A percentile compares a stretch with the other conserved stretches of the same genome.
phyloP scores from a whole-genome alignment of 2,329 filamentous ascomycete species.

The Gnomoniopsis sp. region DNA sequence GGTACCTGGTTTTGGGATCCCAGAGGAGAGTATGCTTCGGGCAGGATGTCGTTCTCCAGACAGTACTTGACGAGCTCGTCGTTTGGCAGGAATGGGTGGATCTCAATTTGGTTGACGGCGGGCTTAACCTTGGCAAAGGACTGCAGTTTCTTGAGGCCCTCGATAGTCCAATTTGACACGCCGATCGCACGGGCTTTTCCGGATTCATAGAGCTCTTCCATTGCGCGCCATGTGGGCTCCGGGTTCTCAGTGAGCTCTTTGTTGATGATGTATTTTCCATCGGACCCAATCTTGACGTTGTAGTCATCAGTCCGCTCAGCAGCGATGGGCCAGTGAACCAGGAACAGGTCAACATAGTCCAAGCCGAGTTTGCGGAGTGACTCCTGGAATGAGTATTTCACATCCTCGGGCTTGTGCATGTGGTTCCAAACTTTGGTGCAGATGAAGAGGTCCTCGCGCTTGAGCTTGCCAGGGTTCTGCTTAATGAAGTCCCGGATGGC shows the following conservation, averaged over 20 bases:
- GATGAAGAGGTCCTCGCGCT: slow-evolving; percentile 52
- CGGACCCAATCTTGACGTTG: slow-evolving; percentile 40
- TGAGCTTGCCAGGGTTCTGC: slow-evolving; percentile 39
- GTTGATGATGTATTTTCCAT: slow-evolving; percentile 47
- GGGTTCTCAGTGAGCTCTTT: slow-evolving; percentile 64
- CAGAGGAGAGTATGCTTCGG: slow-evolving; percentile 48
- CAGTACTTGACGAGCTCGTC: slow-evolving; percentile 51
- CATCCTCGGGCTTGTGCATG: slow-evolving; percentile 58
- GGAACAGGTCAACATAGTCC: slow-evolving; percentile 56
- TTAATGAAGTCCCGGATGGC: slow-evolving; percentile 47
- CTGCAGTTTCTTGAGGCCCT: slow-evolving; percentile 52
- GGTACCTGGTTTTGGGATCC: slow-evolving; percentile 69
- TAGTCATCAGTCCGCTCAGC: slow-evolving; percentile 41
- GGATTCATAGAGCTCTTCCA: slow-evolving; percentile 54
- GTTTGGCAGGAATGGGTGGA: slow-evolving; percentile 45
- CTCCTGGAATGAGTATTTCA: slow-evolving; percentile 47
- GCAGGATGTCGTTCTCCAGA: slow-evolving; percentile 47
- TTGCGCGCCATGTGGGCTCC: slow-evolving; percentile 58
- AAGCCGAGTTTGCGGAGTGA: slow-evolving; percentile 48
- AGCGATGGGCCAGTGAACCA: slow-evolving; percentile 52
- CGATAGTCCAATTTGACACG: slow-evolving; percentile 55
- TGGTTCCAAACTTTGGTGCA: slow-evolving; percentile 71
- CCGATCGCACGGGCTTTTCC: slow-evolving; percentile 57
- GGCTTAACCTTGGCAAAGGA: slow-evolving; percentile 44
- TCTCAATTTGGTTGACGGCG: slow-evolving; percentile 49